Conservation (phyloP, 1,139 yeast species). For the Blastobotrys apis region DNA sequence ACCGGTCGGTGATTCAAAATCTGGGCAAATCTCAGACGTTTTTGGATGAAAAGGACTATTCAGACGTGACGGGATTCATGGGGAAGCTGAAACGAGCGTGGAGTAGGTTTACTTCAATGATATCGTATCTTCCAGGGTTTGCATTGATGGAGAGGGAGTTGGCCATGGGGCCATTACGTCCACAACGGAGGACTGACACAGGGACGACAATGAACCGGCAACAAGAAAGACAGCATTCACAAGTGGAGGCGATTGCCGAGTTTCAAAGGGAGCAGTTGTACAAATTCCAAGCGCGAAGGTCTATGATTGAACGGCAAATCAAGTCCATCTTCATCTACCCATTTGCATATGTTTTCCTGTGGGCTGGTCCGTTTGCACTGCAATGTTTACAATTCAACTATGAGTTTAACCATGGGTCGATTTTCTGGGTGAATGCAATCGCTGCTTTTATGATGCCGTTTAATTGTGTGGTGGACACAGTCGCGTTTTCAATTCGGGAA, state of each 20-base stretch:
- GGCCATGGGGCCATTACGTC: not conserved
- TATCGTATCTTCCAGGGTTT: conserved; percentile 30
- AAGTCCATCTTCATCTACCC: conserved; percentile 81
- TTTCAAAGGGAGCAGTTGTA: conserved; percentile 58
- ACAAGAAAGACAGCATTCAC: conserved; percentile 16
- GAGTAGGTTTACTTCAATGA: conserved; percentile 13
- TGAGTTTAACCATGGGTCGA: conserved; percentile 39
- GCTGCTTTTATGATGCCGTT: conserved; percentile 78
- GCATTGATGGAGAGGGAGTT: conserved; percentile 22
- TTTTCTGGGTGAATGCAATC: conserved; percentile 61
- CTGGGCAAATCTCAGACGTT: conserved; percentile 28
- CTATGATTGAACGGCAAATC: conserved; percentile 71
- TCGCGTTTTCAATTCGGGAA: conserved; percentile 74
- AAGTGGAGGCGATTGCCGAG: conserved; percentile 33
- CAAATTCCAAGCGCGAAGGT: conserved; percentile 56
- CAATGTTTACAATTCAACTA: conserved; percentile 56
- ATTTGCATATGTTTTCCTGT: conserved; percentile 67
- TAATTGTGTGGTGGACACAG: conserved; percentile 71
- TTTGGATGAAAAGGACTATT: conserved; percentile 14
- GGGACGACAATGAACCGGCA: not conserved
- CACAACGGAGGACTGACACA: not conserved
- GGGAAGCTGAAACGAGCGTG: conserved; percentile 11
- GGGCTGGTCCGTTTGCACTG: conserved; percentile 78
- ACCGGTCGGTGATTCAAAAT: conserved; percentile 29
- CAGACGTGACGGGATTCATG: conserved; percentile 4